Percentiles rank a stretch among this genome's conserved stretches.
Conservation (phyloP, 768 basidiomycete species). For the Suillus decipiens region DNA sequence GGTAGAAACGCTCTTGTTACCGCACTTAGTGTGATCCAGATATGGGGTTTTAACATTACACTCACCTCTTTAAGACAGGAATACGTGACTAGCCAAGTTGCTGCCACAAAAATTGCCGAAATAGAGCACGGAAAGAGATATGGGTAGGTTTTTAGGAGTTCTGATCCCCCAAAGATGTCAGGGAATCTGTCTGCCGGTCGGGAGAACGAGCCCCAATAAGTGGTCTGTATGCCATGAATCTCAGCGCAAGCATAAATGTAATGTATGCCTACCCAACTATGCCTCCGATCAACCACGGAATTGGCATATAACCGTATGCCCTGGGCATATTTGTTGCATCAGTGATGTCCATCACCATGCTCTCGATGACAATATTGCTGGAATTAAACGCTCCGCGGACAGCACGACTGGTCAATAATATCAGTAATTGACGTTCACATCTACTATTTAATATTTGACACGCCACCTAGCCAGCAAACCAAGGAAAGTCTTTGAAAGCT, state of each 20-base stretch:
- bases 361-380: slow-evolving; percentile 52
- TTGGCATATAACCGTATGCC: slow-evolving; percentile 62
- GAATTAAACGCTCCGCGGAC: slow-evolving; percentile 53
- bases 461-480: slow-evolving; percentile 41
- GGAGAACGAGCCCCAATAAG: slow-evolving; percentile 63
- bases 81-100: not conserved
- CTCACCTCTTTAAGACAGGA: not conserved
- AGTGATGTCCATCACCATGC: slow-evolving; percentile 46
- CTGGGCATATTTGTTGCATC: slow-evolving; percentile 31
- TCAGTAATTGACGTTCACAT: not conserved
- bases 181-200: slow-evolving; percentile 70
- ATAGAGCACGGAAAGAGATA: slow-evolving; percentile 75
- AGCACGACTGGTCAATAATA: slow-evolving; percentile 34
- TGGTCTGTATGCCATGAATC: slow-evolving; percentile 43
- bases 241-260: slow-evolving; percentile 13
- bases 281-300: slow-evolving; percentile 44
- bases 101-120: slow-evolving; percentile 30
- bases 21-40: not conserved
- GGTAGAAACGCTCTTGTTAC: not conserved
- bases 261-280: slow-evolving; percentile 40
- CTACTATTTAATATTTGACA: not conserved
- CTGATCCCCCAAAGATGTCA: slow-evolving; percentile 49
- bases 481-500: slow-evolving; percentile 48
- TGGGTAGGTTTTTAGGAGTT: slow-evolving; percentile 65
- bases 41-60: not conserved